phyloP scores from a whole-genome alignment of 768 basidiomycete species.

The Pisolithus microcarpus region DNA sequence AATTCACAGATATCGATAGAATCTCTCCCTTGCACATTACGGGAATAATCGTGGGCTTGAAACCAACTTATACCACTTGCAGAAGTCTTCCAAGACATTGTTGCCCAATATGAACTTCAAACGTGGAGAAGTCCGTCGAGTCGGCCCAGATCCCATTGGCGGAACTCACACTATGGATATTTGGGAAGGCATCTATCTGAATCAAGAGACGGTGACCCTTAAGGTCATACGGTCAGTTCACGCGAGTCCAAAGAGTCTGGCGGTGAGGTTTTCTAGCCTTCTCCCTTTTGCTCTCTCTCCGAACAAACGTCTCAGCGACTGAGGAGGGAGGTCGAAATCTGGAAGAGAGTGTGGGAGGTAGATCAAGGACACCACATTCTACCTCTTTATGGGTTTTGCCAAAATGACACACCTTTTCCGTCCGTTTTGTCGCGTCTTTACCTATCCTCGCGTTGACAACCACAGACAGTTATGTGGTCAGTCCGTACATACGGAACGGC shows the following conservation, averaged over 20 bases:
- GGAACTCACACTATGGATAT: constrained; percentile 50
- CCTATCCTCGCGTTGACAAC: background rate
- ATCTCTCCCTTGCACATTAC: constrained; percentile 13
- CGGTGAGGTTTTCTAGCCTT: constrained; percentile 26
- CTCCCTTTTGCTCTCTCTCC: constrained; percentile 1
- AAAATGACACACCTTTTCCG: constrained; percentile 53
- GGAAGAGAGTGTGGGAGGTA: constrained; percentile 45
- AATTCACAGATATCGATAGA: constrained; percentile 13
- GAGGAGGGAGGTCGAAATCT: constrained; percentile 46
- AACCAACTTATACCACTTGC: constrained; percentile 44
- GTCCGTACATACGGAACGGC: constrained; percentile 51
- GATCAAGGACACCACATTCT: constrained; percentile 47
- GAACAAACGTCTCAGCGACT: constrained; percentile 34
- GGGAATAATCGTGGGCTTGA: constrained; percentile 37
- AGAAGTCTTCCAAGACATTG: constrained; percentile 37
- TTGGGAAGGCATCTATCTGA: constrained; percentile 48
- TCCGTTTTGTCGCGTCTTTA: constrained; percentile 10
- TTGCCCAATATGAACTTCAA: constrained; percentile 45
- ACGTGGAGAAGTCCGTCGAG: constrained; percentile 45
- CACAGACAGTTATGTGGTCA: constrained; percentile 43
- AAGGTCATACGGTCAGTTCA: constrained; percentile 49
- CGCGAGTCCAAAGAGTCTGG: constrained; percentile 37
- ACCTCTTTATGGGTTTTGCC: constrained; percentile 53
- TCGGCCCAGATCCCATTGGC: constrained; percentile 43
- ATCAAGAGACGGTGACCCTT: constrained; percentile 49